A percentile compares a stretch with the other conserved stretches of the same genome.
Conservation (phyloP, 2,329 filamentous ascomycete genomes). For the Colletotrichum graminicola region DNA sequence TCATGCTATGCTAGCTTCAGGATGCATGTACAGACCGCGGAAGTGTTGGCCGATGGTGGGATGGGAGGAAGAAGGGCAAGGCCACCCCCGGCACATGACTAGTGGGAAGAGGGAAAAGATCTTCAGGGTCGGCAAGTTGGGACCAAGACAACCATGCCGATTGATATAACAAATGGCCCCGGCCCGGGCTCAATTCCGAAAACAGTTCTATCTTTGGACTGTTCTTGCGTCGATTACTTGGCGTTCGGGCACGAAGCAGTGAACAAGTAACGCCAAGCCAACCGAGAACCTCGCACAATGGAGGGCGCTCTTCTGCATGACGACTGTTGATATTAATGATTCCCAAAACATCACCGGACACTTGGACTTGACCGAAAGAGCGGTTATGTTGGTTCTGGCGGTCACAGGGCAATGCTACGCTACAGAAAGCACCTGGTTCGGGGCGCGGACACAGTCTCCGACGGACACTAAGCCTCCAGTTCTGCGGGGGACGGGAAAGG, state of each 20-base stretch:
- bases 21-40: background rate
- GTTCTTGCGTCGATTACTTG: background rate
- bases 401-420: background rate
- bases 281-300: background rate
- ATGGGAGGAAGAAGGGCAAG: background rate
- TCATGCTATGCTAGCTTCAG: background rate
- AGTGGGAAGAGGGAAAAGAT: slow-evolving; percentile 17
- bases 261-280: background rate
- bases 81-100: background rate
- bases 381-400: background rate
- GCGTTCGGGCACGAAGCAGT: background rate
- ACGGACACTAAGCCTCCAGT: background rate
- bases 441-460: background rate
- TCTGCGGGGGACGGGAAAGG: slow-evolving; percentile 31
- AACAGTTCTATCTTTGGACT: background rate
- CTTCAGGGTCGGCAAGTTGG: slow-evolving; percentile 25
- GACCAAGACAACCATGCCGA: background rate
- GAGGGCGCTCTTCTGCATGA: too few species aligned
- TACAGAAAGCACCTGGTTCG: slow-evolving; percentile 23
- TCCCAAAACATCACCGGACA: background rate
- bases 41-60: background rate
- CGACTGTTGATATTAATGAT: background rate
- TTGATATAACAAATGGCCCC: background rate
- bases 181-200: background rate
- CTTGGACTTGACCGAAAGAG: background rate